phyloP scores from a whole-genome alignment of 176 grass and related monocot species.

The Rhynchospora pubera region DNA sequence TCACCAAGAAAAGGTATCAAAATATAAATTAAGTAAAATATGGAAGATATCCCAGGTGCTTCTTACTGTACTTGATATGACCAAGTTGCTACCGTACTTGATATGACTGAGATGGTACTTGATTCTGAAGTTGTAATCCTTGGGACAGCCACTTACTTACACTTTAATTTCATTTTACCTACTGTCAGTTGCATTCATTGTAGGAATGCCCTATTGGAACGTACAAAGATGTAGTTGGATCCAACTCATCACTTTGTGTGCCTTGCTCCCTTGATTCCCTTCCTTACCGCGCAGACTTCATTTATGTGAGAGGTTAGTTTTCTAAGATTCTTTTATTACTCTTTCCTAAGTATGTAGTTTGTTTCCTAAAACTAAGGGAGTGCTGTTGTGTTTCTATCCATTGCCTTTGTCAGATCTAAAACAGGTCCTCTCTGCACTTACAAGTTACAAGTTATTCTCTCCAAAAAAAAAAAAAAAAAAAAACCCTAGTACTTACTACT shows the following conservation, averaged over 20 bases:
- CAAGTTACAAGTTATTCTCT: neutral
- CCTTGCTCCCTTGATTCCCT: conserved; percentile 69
- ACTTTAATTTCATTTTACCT: neutral
- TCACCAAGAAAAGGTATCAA: neutral
- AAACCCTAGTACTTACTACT: neutral
- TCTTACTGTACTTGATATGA: neutral
- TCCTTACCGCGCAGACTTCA: conserved; percentile 76
- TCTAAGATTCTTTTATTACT: conserved; percentile 6
- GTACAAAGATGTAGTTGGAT: conserved; percentile 79
- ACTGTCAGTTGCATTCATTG: conserved; percentile 20
- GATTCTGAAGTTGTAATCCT: neutral
- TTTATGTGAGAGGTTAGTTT: conserved; percentile 87
- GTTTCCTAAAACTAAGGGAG: neutral
- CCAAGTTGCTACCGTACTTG: neutral
- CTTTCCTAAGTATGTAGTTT: neutral
- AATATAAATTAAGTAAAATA: neutral
- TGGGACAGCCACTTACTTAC: neutral
- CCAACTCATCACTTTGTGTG: conserved; percentile 72
- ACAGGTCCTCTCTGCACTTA: neutral
- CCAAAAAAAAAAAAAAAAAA: neutral
- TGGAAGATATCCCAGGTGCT: neutral
- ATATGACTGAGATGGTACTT: too few species aligned
- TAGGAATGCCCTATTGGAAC: conserved; percentile 97
- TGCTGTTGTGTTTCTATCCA: neutral
- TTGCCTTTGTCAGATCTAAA: neutral